Evolutionary conservation across 1,284 basidiomycete genomes (phyloP), one percentile per base, ranked within the genome.

Genomic region (Cutaneotrichosporon sp.): DNA sequence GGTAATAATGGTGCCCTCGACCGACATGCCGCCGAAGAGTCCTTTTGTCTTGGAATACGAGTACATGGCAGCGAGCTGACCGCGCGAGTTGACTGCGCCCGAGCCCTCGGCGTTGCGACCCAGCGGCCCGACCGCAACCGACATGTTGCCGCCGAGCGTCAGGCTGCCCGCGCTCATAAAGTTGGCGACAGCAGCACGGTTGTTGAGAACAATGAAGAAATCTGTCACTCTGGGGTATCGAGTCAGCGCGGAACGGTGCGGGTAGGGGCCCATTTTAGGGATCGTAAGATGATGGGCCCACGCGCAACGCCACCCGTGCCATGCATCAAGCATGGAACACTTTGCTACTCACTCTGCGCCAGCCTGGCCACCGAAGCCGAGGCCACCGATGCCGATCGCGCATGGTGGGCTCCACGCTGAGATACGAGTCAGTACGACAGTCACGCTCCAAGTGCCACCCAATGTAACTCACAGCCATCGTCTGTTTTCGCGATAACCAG

Each of bases 81-180:
- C 93, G 47, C 84, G 88, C 0, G 88, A 82, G 68, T 86, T 97
- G 51, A 98, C 64, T 0, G 90, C 80, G 14, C 91, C 93, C 18
- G 85, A 81, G 1, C 91, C 96, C 76, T 97, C 94, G 13, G 93
- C 91, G 61, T 92, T 96, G 36, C 94, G 84, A 18, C 94, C 94
- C 1, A 98, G 77, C 1, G 94, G 94, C 1, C 96, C 94, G 0
- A 97, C 80, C 8, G 94, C 93, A 50, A 98, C 59, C 44, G 57
- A 59, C 33, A 59, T 47, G 57, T 59, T 59, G n/a, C 57, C 57
- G 10, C 57, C 57, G 9, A 59, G 35, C 4, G 57, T 96, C 42
- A 98, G 73, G 5, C 86, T 90, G 4, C 96, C 94, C 12, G 91
- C 87, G 13, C 90, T 82, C 94, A 97, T 98, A 76, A 98, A 98